These are phyloP conservation scores for Endocarpon pusillum DNA, from an alignment of 495 filamentous ascomycete genomes.

Conservation along the genomic window DNA sequence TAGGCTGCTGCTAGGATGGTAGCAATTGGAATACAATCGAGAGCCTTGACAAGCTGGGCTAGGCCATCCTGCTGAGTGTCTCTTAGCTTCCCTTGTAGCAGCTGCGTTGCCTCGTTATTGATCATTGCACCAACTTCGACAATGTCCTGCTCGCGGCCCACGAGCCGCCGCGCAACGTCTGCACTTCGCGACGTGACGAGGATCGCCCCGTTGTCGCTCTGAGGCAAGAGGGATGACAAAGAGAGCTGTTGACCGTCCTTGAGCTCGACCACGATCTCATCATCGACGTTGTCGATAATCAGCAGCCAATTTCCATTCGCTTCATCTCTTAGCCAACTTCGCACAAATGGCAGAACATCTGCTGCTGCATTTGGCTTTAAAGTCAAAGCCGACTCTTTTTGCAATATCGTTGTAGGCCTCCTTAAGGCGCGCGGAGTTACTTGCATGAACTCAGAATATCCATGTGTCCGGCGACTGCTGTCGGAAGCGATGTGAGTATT, in stretches of 20 bases:
- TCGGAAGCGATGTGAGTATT: constrained; percentile 23
- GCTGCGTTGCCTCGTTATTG: constrained; percentile 9
- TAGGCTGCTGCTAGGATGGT: constrained; percentile 18
- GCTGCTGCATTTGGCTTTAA: constrained; percentile 7
- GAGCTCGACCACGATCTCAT: too few species aligned
- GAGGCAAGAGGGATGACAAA: constrained; percentile 18
- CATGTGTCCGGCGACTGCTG: constrained; percentile 15
- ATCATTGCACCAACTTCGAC: constrained; percentile 19
- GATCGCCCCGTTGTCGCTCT: constrained; percentile 17
- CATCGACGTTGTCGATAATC: constrained; percentile 21
- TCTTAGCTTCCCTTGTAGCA: constrained; percentile 8
- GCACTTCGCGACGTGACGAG: constrained; percentile 25
- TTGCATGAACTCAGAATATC: constrained; percentile 32
- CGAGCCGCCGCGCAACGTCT: constrained; percentile 12
- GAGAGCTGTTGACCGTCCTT: not conserved
- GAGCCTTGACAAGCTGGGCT: constrained; percentile 10
- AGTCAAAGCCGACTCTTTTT: constrained; percentile 11
- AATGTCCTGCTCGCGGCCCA: constrained; percentile 5
- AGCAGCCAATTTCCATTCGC: constrained; percentile 12
- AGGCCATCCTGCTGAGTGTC: constrained; percentile 6
- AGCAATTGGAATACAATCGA: constrained; percentile 20
- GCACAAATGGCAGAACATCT: constrained; percentile 10
- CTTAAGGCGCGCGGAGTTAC: constrained; percentile 20
- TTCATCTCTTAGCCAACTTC: constrained; percentile 8
- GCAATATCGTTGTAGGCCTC: constrained; percentile 28